Conservation (phyloP, 2,329 filamentous ascomycete genomes). For the Phialophora tarda region DNA sequence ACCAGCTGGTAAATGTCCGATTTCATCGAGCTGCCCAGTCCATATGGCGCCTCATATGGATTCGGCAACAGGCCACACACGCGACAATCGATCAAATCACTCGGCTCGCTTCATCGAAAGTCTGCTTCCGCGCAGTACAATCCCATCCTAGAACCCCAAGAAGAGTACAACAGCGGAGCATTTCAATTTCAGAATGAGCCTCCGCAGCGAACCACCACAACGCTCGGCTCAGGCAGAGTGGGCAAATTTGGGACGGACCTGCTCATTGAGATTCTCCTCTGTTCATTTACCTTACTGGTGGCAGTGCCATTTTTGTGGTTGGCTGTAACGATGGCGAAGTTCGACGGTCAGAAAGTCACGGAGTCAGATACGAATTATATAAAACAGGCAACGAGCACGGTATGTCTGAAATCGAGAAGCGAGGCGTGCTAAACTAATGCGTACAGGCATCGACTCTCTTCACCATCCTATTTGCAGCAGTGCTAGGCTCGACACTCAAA, state of each 20-base stretch:
- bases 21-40: neutral
- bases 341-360: conserved; percentile 1
- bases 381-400: neutral
- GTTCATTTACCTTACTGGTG: conserved; percentile 22
- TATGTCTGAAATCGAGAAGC: neutral
- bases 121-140: neutral
- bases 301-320: conserved; percentile 29
- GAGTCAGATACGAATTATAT: neutral
- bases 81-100: neutral
- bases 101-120: neutral
- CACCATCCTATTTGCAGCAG: neutral
- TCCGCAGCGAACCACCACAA: neutral
- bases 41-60: neutral
- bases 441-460: neutral
- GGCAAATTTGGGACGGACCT: conserved; percentile 31
- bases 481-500: neutral
- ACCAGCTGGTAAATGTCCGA: neutral
- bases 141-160: neutral
- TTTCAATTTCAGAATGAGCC: neutral
- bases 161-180: neutral
- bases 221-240: conserved; percentile 14
- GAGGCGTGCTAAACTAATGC: neutral
- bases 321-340: conserved; percentile 23
- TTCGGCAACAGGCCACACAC: neutral
- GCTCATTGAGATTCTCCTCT: conserved; percentile 26